Evolutionary conservation across 768 basidiomycete species (phyloP), one percentile per base, ranked within the genome.

Genomic region (Lactarius sanguifluus): DNA sequence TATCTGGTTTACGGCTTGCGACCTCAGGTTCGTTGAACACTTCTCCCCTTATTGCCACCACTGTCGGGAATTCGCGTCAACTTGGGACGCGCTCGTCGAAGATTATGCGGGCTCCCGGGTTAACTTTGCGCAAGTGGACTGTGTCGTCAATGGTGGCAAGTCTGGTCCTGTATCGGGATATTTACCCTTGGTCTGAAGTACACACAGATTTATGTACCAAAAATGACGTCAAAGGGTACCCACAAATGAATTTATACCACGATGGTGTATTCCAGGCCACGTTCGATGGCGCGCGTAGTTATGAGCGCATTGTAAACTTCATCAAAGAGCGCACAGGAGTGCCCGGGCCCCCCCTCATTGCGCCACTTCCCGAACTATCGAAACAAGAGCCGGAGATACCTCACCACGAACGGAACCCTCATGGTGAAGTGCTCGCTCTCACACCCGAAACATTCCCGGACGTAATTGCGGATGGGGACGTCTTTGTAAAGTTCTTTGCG

Each of bases 31-130:
- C 65, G 79, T 96, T 58, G 94, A 96, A 71, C 89, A 91, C 75
- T 97, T 86, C 74, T 94, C 92, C 1, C 95, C 95, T 0, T 89
- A 87, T 72, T 97, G 95, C 71, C 74, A 76, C 5, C 94, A 96
- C 73, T 97, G 94, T 76, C 81, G 82, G 38, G 74, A 78, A 0
- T 96, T 97, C 71, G 87, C 86, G 12, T 89, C 94, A 0, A 93
- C 88, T 32, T 97, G 95, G 94, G 80, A 86, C 52, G 77, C 86
- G 57, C 79, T 96, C 8, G 86, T 85, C 7, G 76, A 78, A 18
- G 80, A 86, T 38, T 80, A 80, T 34, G 78, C 81, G 76, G 79
- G 72, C 66, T 82, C 81, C 65, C 73, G 69, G 43, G 76, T 96
- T 9, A 82, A 83, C 55, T 80, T 96, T 61, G 94, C 89, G 0